Percentiles rank a stretch among this genome's conserved stretches.
Conservation (phyloP, 176 grass and related monocot species). For the Oryza punctata region DNA sequence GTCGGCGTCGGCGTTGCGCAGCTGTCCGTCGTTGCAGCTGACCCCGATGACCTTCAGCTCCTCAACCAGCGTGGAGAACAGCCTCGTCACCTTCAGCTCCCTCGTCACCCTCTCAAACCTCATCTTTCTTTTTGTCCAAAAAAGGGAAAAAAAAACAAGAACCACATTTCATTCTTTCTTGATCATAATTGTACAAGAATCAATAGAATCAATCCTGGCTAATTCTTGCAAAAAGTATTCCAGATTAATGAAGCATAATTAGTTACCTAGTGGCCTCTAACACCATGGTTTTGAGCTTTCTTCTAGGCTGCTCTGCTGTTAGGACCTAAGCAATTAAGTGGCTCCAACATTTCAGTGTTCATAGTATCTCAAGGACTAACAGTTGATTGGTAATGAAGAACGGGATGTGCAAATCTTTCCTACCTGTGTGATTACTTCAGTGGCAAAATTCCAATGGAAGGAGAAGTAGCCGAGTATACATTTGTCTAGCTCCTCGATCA, state of each 20-base stretch:
- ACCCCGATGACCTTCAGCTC: conserved; percentile 75
- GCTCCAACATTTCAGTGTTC: background rate
- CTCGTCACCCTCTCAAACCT: conserved; percentile 86
- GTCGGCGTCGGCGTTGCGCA: conserved; percentile 56
- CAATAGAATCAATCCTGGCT: background rate
- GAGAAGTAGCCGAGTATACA: conserved; percentile 96
- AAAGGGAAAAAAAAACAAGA: background rate
- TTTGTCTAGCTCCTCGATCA: conserved; percentile 85
- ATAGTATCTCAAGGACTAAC: background rate
- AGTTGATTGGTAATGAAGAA: background rate
- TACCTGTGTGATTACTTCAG: conserved; percentile 74
- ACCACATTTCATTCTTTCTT: background rate
- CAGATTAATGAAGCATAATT: background rate
- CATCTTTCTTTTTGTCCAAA: conserved; percentile 60
- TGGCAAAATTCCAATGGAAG: conserved; percentile 84
- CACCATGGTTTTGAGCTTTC: conserved; percentile 75
- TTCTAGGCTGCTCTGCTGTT: conserved; percentile 61
- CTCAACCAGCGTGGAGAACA: conserved; percentile 88
- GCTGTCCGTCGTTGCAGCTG: conserved; percentile 31
- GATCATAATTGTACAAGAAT: background rate
- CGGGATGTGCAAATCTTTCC: background rate
- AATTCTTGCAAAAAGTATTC: background rate
- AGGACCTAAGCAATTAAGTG: conserved; percentile 50
- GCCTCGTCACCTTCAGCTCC: conserved; percentile 78
- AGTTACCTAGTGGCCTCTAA: conserved; percentile 89